Base-by-base conservation (phyloP, 169 alveolate genomes). In the Plasmodium cynomolgi region DNA sequence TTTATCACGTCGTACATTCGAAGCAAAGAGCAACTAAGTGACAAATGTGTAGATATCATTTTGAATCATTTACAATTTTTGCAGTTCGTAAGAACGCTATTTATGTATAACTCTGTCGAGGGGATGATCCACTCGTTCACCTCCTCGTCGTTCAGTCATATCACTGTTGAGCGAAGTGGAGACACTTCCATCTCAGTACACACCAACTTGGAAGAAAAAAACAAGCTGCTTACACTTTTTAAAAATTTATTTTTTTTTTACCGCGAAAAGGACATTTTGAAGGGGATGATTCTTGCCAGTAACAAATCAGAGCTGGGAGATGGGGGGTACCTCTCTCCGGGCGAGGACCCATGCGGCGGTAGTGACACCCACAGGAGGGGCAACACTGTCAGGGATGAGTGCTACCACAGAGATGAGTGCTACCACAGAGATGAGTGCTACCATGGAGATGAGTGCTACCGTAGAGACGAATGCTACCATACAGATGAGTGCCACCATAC, bases 221-320 rank as follows among this genome's bases (percentile, higher is more conserved):
- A 79, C 50, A 79, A 37, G 58, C 23, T 79, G 50, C 20, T 79
- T 2, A 20, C 23, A 7, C 26, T 79, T 9, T 79, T 79, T 79
- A 79, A 37, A 34, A 79, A 34, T 37, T 31, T 79, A 33, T 79
- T 79, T 79, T 31, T 79, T 31, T 79, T 79, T 79, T 79, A 79
- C 50, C 15, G 50, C 31, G 84, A 79, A 79, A 79, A 79, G 23
- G 84, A 79, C 20, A 31, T 79, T 37, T 33, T 79, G 23, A 79
- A 79, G 50, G 50, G 31, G 31, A 79, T 34, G 33, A 11, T 79
- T 17, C 13, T 79, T 20, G 23, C 68, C 8, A 1, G 23, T 0
- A 17, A 6, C n/a, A n/a, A 74, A 20, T 6, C 39, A 1, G 17
- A n/a, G 4, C n/a, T 26, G 39, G n/a, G n/a, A 26, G n/a, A 74